A percentile compares a stretch with the other conserved stretches of the same genome.
These are phyloP conservation scores for Malus fusca DNA, from an alignment of 306 rosid genomes.

Conservation along the genomic window DNA sequence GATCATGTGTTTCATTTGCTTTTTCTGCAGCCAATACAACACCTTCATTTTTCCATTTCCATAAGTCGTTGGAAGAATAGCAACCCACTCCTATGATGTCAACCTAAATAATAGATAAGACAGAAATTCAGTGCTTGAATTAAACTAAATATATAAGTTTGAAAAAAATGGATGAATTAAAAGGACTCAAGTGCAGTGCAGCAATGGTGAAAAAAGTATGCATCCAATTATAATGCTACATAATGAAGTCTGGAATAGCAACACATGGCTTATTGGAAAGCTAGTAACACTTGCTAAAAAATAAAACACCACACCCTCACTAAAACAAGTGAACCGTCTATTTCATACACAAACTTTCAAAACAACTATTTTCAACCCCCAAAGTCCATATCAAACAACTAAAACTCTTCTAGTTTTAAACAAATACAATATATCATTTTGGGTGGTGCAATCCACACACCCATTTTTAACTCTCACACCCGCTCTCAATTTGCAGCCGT, in stretches of 20 bases:
- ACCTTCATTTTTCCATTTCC: slow-evolving; percentile 97
- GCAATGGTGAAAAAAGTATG: neutral
- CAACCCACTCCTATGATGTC: slow-evolving; percentile 97
- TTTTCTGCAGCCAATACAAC: slow-evolving; percentile 81
- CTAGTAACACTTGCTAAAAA: neutral
- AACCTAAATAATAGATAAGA: slow-evolving; percentile 40
- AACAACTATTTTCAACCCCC: neutral
- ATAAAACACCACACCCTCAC: neutral
- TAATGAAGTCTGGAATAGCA: slow-evolving; percentile 11
- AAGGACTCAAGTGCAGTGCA: neutral
- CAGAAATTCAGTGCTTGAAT: neutral
- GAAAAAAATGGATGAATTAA: neutral
- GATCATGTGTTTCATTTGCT: slow-evolving; percentile 79
- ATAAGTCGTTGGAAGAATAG: slow-evolving; percentile 90
- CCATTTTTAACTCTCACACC: too few relatives aligned
- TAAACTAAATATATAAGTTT: neutral
- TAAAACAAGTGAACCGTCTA: neutral
- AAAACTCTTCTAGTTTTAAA: neutral
- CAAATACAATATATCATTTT: neutral
- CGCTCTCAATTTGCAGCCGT: too few relatives aligned
- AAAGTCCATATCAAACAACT: neutral
- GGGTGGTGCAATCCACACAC: too few relatives aligned
- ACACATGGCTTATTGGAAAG: neutral
- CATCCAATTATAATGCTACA: neutral
- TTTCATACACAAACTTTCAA: neutral